Percentiles rank a stretch among this genome's conserved stretches.
phyloP scores from a whole-genome alignment of 768 basidiomycete species.

The Mycena capillaripes region DNA sequence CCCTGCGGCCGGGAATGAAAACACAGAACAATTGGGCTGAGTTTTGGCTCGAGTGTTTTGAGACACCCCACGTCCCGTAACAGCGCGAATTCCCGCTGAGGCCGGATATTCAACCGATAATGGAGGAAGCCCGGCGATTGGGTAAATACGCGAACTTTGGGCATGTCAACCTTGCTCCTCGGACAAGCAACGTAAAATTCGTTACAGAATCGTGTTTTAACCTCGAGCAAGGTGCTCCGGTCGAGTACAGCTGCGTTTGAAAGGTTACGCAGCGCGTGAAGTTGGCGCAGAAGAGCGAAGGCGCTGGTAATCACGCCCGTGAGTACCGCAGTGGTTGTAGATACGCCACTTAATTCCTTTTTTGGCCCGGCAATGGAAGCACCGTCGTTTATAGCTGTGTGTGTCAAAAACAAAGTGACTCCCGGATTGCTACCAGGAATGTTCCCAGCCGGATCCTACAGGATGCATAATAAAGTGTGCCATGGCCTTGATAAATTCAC shows the following conservation, averaged over 20 bases:
- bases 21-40: slow-evolving; percentile 31
- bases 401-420: background rate
- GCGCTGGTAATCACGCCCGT: slow-evolving; percentile 20
- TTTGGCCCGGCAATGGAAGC: slow-evolving; percentile 14
- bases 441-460: background rate
- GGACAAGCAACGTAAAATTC: slow-evolving; percentile 14
- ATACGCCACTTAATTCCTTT: background rate
- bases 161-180: too few species aligned
- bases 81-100: slow-evolving; percentile 29
- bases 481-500: background rate
- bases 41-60: slow-evolving; percentile 34
- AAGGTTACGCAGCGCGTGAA: slow-evolving; percentile 25
- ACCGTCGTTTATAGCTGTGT: background rate
- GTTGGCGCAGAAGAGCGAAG: slow-evolving; percentile 10
- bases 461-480: background rate
- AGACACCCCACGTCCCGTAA: slow-evolving; percentile 24
- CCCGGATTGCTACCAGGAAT: background rate
- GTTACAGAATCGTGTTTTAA: slow-evolving; percentile 23
- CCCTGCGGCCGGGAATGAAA: slow-evolving; percentile 21
- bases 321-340: slow-evolving; percentile 15
- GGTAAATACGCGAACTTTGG: slow-evolving; percentile 18
- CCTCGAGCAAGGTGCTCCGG: slow-evolving; percentile 2
- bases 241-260: slow-evolving; percentile 4
- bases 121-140: slow-evolving; percentile 14
- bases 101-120: slow-evolving; percentile 20